Evolutionary conservation across 805 yeast species (phyloP).

Genomic region (Dipodascopsis uninucleata): DNA sequence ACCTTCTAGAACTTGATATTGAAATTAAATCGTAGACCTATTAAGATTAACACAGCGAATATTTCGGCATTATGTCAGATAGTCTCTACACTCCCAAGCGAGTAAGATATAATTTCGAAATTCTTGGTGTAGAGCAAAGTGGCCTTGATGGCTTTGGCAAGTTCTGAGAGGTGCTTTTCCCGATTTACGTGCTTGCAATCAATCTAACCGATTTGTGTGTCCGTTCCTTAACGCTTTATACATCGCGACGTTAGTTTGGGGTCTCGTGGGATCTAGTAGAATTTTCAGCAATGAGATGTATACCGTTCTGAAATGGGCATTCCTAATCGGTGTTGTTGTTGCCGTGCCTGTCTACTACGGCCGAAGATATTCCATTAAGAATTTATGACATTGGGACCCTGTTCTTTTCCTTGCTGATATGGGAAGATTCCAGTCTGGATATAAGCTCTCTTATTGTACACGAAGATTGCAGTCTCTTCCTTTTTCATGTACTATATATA

Average conservation of each 20-base stretch:
- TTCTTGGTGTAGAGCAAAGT: no score
- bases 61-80: no score
- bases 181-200: conserved; percentile 40
- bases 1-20: no score
- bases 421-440: conserved; percentile 13
- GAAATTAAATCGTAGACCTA: no score
- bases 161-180: no score
- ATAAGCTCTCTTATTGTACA: conserved; percentile 22
- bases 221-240: conserved; percentile 43
- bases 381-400: conserved; percentile 18
- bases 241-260: conserved; percentile 54
- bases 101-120: no score
- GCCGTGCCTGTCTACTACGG: conserved; percentile 17
- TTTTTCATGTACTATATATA: conserved; percentile 44
- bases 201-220: conserved; percentile 44
- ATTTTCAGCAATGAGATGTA: conserved; percentile 31
- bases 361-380: background rate
- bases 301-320: conserved; percentile 23
- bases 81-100: no score
- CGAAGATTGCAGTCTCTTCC: conserved; percentile 23
- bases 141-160: no score
- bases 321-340: conserved; percentile 25
- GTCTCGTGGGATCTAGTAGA: conserved; percentile 57
- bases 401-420: conserved; percentile 16
- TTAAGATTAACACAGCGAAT: no score